These are phyloP conservation scores for Alternaria brassicae DNA, from an alignment of 2,329 filamentous ascomycete species.

Conservation along the genomic window DNA sequence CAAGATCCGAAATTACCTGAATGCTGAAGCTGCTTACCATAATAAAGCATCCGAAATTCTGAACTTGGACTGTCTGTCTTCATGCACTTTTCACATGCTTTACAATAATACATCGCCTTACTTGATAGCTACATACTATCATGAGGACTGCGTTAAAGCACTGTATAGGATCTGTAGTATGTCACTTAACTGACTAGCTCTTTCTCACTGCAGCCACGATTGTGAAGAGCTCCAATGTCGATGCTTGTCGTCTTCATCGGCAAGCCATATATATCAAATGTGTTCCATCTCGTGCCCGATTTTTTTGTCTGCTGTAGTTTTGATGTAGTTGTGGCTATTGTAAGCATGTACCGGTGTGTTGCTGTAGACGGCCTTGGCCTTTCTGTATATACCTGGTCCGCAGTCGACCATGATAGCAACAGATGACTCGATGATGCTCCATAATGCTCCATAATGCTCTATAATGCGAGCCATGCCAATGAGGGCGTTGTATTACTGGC, in stretches of 20 bases:
- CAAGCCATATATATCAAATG: background rate
- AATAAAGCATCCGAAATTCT: background rate
- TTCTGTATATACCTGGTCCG: conserved; percentile 11
- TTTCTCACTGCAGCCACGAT: background rate
- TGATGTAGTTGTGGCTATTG: background rate
- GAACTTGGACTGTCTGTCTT: no score
- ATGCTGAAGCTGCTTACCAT: background rate
- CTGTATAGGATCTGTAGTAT: no score
- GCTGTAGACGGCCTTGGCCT: background rate
- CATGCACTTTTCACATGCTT: no score
- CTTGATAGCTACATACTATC: no score
- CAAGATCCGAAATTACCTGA: background rate
- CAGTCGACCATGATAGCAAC: conserved; percentile 38
- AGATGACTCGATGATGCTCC: conserved; percentile 44
- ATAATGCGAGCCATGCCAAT: conserved; percentile 45
- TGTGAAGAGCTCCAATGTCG: background rate
- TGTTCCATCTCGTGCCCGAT: background rate
- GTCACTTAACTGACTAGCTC: background rate
- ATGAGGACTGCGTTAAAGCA: no score
- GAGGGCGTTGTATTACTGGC: conserved; percentile 27
- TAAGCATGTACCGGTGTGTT: background rate
- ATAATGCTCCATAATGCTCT: no score
- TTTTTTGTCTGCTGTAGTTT: background rate
- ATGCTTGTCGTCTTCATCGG: background rate
- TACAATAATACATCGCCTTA: no score